phyloP scores from a whole-genome alignment of 2,329 filamentous ascomycete species.

The Dendrostoma leiphaemia region DNA sequence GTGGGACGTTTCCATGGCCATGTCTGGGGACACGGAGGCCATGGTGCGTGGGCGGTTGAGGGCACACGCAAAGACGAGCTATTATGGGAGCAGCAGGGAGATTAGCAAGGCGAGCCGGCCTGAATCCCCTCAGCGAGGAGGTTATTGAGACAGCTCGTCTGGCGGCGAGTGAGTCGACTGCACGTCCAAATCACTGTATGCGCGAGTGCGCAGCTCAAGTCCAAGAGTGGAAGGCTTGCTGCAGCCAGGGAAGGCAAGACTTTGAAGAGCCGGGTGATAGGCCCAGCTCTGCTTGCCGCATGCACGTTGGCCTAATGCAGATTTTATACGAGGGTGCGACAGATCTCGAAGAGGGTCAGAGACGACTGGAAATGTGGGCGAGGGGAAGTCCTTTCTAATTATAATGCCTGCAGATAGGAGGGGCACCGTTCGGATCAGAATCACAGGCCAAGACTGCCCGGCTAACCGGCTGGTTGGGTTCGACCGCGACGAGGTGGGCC shows the following conservation, averaged over 20 bases:
- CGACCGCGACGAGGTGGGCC: slow-evolving; percentile 12
- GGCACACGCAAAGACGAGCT: slow-evolving; percentile 4
- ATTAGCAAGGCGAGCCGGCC: not conserved
- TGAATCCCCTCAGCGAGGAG: not conserved
- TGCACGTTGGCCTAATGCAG: too few relatives aligned
- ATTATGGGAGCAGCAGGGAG: not conserved
- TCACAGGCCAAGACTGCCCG: too few relatives aligned
- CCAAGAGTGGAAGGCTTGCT: not conserved
- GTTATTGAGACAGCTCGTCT: not conserved
- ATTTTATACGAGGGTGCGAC: not conserved
- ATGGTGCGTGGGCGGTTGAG: slow-evolving; percentile 10
- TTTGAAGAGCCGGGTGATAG: slow-evolving; percentile 12
- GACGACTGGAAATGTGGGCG: slow-evolving; percentile 11
- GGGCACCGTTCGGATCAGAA: not conserved
- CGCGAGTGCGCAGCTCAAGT: slow-evolving; percentile 6
- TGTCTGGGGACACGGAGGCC: slow-evolving; percentile 11
- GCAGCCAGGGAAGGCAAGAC: not conserved
- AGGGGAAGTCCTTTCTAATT: not conserved
- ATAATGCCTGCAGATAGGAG: slow-evolving; percentile 7
- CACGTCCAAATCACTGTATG: not conserved
- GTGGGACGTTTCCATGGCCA: slow-evolving; percentile 9
- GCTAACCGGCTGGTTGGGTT: too few relatives aligned
- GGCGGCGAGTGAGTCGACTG: not conserved
- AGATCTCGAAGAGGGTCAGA: too few relatives aligned
- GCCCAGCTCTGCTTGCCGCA: slow-evolving; percentile 16